These are phyloP conservation scores for Lippia alba DNA, from an alignment of 305 asterid species.

Conservation along the genomic window DNA sequence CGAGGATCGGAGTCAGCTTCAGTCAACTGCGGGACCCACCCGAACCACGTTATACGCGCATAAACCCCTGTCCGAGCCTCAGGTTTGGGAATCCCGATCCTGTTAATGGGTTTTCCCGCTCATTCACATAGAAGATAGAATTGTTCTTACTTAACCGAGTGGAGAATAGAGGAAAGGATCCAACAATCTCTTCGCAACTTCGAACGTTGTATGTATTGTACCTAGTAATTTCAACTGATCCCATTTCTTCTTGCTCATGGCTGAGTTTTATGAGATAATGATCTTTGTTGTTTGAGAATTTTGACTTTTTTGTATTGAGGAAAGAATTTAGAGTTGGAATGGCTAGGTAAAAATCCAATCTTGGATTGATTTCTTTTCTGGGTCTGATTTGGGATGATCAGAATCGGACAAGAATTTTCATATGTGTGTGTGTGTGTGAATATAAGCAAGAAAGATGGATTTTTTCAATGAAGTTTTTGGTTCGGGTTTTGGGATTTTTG, in stretches of 20 bases:
- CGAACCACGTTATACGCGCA: conserved; percentile 22
- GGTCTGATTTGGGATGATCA: conserved; percentile 33
- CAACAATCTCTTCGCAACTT: conserved; percentile 39
- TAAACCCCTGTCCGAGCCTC: conserved; percentile 36
- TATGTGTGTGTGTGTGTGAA: background rate
- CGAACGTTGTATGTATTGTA: conserved; percentile 31
- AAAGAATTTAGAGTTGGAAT: conserved; percentile 20
- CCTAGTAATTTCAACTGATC: background rate
- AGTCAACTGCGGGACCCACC: conserved; percentile 56
- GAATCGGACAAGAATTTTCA: conserved; percentile 19
- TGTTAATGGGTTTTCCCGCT: conserved; percentile 62
- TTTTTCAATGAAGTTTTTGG: too few species aligned
- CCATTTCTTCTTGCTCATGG: conserved; percentile 36
- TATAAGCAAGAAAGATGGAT: background rate
- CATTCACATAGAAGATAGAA: conserved; percentile 40
- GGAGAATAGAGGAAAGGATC: conserved; percentile 45
- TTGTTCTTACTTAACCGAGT: conserved; percentile 61
- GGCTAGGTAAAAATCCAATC: conserved; percentile 42
- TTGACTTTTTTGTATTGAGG: background rate
- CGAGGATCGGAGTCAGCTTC: conserved; percentile 57
- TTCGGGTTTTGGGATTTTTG: background rate
- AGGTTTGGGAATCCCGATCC: conserved; percentile 45
- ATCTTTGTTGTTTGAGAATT: conserved; percentile 12
- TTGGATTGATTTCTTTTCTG: conserved; percentile 25
- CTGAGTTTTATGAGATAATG: conserved; percentile 35